phyloP scores from a whole-genome alignment of 2,329 filamentous ascomycete genomes.

The Periconia sp. region DNA sequence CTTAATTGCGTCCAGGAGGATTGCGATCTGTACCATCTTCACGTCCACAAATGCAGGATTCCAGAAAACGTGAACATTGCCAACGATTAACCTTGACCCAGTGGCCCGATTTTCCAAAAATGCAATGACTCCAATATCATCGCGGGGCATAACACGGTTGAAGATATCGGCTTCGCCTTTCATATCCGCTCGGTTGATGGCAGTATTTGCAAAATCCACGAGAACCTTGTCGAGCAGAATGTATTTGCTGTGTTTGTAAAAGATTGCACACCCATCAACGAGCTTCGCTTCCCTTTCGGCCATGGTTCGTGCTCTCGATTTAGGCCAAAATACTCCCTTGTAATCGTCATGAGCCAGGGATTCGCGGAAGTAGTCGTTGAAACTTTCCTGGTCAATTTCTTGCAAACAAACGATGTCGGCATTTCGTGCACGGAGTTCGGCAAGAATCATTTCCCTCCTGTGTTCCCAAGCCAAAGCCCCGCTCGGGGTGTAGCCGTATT shows the following conservation, averaged over 20 bases:
- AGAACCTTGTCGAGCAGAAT: constrained; percentile 92
- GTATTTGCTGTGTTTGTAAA: constrained; percentile 95
- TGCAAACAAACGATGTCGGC: constrained; percentile 92
- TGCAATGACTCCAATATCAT: constrained; percentile 90
- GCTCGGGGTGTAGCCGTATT: constrained; percentile 89
- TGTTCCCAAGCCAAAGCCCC: constrained; percentile 84
- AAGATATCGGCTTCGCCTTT: constrained; percentile 97
- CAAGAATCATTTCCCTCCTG: constrained; percentile 77
- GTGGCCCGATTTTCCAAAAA: constrained; percentile 92
- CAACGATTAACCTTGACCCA: constrained; percentile 87
- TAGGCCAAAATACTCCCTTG: constrained; percentile 91
- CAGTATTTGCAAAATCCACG: constrained; percentile 87
- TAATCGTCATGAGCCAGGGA: constrained; percentile 85
- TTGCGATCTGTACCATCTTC: constrained; percentile 93
- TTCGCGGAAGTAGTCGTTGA: constrained; percentile 88
- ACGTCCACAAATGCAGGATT: constrained; percentile 89
- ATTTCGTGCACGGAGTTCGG: constrained; percentile 75
- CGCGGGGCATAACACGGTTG: constrained; percentile 97
- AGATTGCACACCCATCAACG: constrained; percentile 96
- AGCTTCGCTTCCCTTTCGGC: constrained; percentile 79
- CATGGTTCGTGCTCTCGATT: constrained; percentile 89
- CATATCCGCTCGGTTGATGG: constrained; percentile 94
- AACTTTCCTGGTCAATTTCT: constrained; percentile 89
- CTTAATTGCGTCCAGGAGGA: constrained; percentile 88
- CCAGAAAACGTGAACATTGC: constrained; percentile 95